These are phyloP conservation scores for Sherardia arvensis DNA, from an alignment of 257 asterid genomes.

Conservation along the genomic window DNA sequence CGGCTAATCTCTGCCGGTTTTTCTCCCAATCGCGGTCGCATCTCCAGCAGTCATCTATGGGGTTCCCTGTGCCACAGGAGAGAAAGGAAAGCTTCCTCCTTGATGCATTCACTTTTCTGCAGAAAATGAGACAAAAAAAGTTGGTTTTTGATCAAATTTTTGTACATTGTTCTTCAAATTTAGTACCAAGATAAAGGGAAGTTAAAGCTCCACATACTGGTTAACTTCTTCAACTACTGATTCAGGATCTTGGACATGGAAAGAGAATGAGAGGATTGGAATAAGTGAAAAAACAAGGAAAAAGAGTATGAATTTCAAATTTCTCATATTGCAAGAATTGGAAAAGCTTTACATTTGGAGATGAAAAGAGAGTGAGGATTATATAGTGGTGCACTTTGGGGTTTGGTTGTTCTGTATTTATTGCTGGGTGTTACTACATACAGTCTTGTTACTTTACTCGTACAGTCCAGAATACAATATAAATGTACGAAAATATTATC, in stretches of 20 bases:
- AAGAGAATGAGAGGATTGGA: constrained; percentile 31
- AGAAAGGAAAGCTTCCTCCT: constrained; percentile 59
- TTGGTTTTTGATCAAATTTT: not conserved
- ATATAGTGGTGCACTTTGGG: constrained; percentile 13
- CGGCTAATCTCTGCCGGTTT: constrained; percentile 58
- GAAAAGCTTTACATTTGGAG: constrained; percentile 7
- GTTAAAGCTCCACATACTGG: constrained; percentile 38
- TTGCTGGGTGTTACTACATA: no score
- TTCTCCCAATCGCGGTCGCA: constrained; percentile 74
- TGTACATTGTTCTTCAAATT: not conserved
- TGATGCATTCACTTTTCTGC: constrained; percentile 62
- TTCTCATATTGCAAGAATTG: constrained; percentile 22
- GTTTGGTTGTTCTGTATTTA: constrained; percentile 6
- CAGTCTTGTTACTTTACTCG: no score
- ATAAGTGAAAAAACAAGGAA: constrained; percentile 19
- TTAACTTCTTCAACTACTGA: constrained; percentile 57
- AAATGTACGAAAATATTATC: no score
- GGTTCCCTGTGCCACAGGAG: constrained; percentile 79
- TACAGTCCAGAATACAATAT: no score
- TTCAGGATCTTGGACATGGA: constrained; percentile 66
- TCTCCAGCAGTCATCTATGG: constrained; percentile 96
- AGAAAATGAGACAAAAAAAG: not conserved
- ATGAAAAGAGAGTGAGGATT: constrained; percentile 18
- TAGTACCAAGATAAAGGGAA: not conserved
- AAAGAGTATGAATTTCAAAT: constrained; percentile 21